Evolutionary conservation across 2,329 filamentous ascomycete species (phyloP).

Genomic region (Colletotrichum tabaci): DNA sequence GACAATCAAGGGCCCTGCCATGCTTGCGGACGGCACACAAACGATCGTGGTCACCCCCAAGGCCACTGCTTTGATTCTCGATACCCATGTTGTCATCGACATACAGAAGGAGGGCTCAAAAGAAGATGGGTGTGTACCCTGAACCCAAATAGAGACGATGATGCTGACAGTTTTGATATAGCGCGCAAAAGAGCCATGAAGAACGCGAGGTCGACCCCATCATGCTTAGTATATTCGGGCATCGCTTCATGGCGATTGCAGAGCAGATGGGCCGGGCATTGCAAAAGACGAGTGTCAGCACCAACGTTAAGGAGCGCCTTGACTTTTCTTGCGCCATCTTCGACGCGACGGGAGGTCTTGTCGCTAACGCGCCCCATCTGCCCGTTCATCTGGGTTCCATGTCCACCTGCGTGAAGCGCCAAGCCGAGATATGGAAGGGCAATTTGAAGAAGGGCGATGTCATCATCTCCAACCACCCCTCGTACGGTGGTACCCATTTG

Average conservation of each 20-base stretch:
- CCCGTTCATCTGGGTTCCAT: conserved; percentile 87
- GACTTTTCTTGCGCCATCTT: conserved; percentile 89
- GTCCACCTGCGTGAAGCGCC: conserved; percentile 84
- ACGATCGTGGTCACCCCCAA: conserved; percentile 91
- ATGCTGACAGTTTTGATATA: conserved; percentile 31
- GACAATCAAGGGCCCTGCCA: conserved; percentile 83
- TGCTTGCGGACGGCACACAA: conserved; percentile 89
- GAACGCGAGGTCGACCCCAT: conserved; percentile 73
- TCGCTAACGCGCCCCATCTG: conserved; percentile 85
- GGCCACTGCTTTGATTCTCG: conserved; percentile 81
- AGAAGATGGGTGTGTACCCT: conserved; percentile 44
- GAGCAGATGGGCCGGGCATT: conserved; percentile 87
- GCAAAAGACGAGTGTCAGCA: conserved; percentile 86
- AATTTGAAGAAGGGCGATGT: conserved; percentile 85
- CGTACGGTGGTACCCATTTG: conserved; percentile 86
- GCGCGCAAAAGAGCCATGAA: conserved; percentile 43
- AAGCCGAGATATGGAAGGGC: conserved; percentile 84
- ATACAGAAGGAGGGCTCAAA: conserved; percentile 70
- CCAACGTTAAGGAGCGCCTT: conserved; percentile 86
- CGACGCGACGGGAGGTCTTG: conserved; percentile 80
- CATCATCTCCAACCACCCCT: conserved; percentile 86
- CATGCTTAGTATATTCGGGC: conserved; percentile 83
- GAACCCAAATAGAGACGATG: conserved; percentile 41
- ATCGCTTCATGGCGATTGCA: conserved; percentile 88
- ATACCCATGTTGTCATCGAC: conserved; percentile 92